Evolutionary conservation across 441 rosid genomes (phyloP), one percentile per base, ranked within the genome.

Genomic region (Populus hybrid): DNA sequence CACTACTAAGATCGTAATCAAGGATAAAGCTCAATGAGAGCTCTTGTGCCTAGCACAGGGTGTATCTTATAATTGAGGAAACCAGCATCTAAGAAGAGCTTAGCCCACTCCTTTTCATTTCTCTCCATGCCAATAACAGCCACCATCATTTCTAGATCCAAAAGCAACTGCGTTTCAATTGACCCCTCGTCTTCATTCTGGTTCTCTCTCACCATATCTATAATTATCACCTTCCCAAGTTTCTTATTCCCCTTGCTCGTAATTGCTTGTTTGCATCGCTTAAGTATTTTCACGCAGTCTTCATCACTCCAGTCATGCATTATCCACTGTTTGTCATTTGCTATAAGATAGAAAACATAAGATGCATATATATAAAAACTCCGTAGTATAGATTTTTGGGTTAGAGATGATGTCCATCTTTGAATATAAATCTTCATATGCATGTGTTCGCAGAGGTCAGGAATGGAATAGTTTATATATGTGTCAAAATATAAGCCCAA

Each of bases 11-110:
- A 28, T 6, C 6, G 1, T 38, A n/a, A 38, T 81, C 31, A 83
- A 29, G 82, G 86, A 67, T 74, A 81, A 63, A 79, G 78, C 69
- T 83, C 81, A 45, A 85, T 78, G n/a, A 85, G 61, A 72, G 83
- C 56, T 77, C 84, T 79, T 8, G 77, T 6, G n/a, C 82, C 83
- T 7, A 74, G 11, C 3, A 72, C 38, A 11, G 76, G 84, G 6
- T 20, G 72, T 29, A 83, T 79, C 14, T 64, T 81, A 12, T 75
- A 73, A 61, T 53, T n/a, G 35, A 40, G 35, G 36, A 81, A 81
- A 9, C 83, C 84, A 8, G 83, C 78, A 10, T 64, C 59, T 3
- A 20, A n/a, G 42, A 82, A 80, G 36, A 82, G 84, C 7, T 72
- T 68, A 3, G 77, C 77, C 85, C 86, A 80, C 16, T 85, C 81